A percentile compares a stretch with the other conserved stretches of the same genome.
Conservation (phyloP, 306 rosid species). For the Fragaria ananassa region DNA sequence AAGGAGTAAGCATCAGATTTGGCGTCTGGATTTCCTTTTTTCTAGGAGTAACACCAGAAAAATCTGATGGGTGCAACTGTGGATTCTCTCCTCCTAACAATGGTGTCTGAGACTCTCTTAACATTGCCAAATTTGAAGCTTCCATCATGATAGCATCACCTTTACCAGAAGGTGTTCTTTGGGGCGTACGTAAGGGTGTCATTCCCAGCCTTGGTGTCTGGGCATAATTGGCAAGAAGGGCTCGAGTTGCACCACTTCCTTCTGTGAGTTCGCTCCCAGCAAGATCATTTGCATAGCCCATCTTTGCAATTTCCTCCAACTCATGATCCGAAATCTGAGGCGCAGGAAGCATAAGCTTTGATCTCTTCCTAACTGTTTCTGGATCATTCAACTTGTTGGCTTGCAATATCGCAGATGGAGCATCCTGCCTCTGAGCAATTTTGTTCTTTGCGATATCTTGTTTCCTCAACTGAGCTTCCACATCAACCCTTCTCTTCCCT, state of each 20-base stretch:
- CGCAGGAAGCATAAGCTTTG: constrained; percentile 91
- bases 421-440: constrained; percentile 86
- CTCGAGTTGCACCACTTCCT: constrained; percentile 82
- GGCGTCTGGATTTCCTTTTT: constrained; percentile 78
- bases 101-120: constrained; percentile 97
- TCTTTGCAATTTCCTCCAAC: constrained; percentile 91
- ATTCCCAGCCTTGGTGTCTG: constrained; percentile 74
- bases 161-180: constrained; percentile 90
- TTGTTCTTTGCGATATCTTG: constrained; percentile 85
- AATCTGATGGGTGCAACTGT: constrained; percentile 90
- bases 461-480: constrained; percentile 76
- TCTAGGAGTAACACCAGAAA: constrained; percentile 96
- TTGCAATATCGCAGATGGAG: constrained; percentile 80
- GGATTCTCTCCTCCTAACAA: constrained; percentile 93
- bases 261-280: constrained; percentile 58
- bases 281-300: constrained; percentile 91
- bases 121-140: constrained; percentile 89
- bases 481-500: constrained; percentile 81
- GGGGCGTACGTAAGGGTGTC: constrained; percentile 85
- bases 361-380: constrained; percentile 85
- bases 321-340: constrained; percentile 94
- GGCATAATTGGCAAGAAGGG: constrained; percentile 84
- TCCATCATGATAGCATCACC: constrained; percentile 97
- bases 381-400: constrained; percentile 95
- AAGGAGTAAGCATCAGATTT: constrained; percentile 80